Conservation (phyloP, 257 asterid genomes). For the Voacanga thouarsii region DNA sequence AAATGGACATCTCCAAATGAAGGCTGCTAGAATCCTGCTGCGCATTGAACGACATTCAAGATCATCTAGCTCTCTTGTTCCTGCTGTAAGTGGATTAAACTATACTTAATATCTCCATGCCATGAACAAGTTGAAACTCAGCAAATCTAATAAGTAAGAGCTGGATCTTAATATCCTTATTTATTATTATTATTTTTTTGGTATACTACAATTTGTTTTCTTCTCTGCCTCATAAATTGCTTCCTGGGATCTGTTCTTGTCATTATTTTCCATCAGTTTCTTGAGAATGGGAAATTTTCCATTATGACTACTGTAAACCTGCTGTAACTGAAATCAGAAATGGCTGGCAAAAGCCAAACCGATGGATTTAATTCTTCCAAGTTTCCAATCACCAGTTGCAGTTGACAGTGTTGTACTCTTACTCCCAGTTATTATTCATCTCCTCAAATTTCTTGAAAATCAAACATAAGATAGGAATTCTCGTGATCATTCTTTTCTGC, state of each 20-base stretch:
- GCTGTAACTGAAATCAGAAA: not conserved
- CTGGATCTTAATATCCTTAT: not conserved
- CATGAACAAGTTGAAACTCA: not conserved
- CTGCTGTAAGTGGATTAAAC: constrained; percentile 31
- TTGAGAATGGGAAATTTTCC: not conserved
- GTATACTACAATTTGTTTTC: not conserved
- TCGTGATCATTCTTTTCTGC: too few species aligned
- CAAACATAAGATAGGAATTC: not conserved
- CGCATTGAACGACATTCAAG: constrained; percentile 50
- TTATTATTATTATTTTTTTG: too few species aligned
- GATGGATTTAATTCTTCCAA: too few species aligned
- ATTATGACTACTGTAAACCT: not conserved
- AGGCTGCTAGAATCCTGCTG: constrained; percentile 52
- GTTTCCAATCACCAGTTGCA: too few species aligned
- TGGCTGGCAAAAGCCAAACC: too few species aligned
- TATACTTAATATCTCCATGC: not conserved
- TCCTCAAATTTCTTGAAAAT: not conserved
- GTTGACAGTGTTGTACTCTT: too few species aligned
- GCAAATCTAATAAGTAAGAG: not conserved
- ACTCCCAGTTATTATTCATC: not conserved
- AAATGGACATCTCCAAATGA: constrained; percentile 55
- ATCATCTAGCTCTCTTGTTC: constrained; percentile 41
- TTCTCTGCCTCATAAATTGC: too few species aligned
- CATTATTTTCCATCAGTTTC: not conserved
- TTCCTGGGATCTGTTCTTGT: not conserved